Evolutionary conservation across 2,329 filamentous ascomycete species (phyloP), one percentile per base, ranked within the genome.

Genomic region (Colletotrichum orbiculare): DNA sequence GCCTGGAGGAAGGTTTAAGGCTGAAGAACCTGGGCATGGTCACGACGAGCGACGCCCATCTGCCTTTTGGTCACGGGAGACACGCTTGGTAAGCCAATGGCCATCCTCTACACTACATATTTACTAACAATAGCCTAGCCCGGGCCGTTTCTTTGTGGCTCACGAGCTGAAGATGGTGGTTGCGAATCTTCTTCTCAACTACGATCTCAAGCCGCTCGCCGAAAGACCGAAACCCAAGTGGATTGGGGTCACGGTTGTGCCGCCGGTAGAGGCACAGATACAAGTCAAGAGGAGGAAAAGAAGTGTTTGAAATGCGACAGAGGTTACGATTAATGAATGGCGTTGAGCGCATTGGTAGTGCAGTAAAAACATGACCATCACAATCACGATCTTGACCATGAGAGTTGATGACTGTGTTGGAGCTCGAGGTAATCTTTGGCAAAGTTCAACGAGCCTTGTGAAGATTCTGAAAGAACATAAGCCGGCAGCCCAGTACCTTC

Each of bases 51-150:
- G 76, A 82, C 42, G 71, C 75, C 8, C 82, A 85, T 68, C 71
- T 88, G 17, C 77, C 82, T 0, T 89, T 89, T 72, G 85, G 87
- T 0, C 84, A 87, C 65, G 87, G 87, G 8, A 77, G 82, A 66
- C 85, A 88, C 71, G 83, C 82, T 2, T 84, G 72, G 77, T 78
- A 58, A 66, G 75, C 17, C 11, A 5, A 38, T 6, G 8, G 8
- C 12, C 2, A 7, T 33, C 1, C 4, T 3, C 34, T n/a, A 33
- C 4, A 34, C 15, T 1, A n/a, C 11, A 15, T 2, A 4, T 25
- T 46, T 12, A 64, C 41, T 12, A 39, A 25, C 25, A 7, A 39
- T 6, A 39, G 17, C 15, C 13, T 12, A 78, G 85, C 50, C 82
- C 84, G 0, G 85, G 85, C 0, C 78, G 85, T 0, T 87, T 87